Evolutionary conservation across 345 rosid genomes (phyloP).

Genomic region (Euphorbia pulcherrima): DNA sequence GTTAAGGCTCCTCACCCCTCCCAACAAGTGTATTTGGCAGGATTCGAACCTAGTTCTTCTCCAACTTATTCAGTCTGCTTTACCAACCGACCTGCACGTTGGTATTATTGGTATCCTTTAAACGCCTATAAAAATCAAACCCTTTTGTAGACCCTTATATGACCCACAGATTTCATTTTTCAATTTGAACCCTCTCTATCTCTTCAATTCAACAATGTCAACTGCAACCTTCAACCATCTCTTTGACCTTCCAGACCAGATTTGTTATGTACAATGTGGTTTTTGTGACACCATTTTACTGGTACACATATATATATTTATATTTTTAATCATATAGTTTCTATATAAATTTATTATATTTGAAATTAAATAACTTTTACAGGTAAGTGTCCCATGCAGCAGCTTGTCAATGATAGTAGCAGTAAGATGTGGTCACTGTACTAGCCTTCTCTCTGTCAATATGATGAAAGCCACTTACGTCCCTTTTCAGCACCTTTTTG

Average conservation of each 20-base stretch:
- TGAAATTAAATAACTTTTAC: neutral
- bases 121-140: constrained; percentile 24
- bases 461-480: constrained; percentile 81
- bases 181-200: neutral
- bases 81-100: too few relatives aligned
- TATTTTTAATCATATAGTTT: too few relatives aligned
- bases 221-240: constrained; percentile 46
- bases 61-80: too few relatives aligned
- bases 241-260: constrained; percentile 81
- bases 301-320: constrained; percentile 37
- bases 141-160: too few relatives aligned
- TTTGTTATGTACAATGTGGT: constrained; percentile 92
- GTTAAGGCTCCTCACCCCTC: too few relatives aligned
- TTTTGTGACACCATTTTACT: constrained; percentile 86
- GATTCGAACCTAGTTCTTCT: too few relatives aligned
- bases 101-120: neutral
- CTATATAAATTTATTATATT: neutral
- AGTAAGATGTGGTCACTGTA: constrained; percentile 94
- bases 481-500: constrained; percentile 73
- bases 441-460: constrained; percentile 88
- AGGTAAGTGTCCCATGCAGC: constrained; percentile 92
- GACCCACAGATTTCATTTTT: too few relatives aligned
- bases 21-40: too few relatives aligned
- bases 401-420: constrained; percentile 86
- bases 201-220: too few relatives aligned